Evolutionary conservation across 73 alveolate species (phyloP).

Genomic region (Paraurostyla sp.): DNA sequence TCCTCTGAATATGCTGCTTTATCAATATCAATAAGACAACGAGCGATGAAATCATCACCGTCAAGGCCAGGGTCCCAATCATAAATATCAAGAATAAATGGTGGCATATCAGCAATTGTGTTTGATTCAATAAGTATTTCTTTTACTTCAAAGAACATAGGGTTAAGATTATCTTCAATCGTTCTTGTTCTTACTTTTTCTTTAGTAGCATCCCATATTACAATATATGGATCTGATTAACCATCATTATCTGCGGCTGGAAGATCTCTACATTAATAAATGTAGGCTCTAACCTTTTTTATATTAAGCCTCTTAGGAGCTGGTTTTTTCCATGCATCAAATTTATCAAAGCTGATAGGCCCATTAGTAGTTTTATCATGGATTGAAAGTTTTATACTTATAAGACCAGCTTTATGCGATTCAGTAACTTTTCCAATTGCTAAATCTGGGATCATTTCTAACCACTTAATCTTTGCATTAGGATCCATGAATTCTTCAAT

Average conservation of each 20-base stretch:
- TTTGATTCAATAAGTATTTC: conserved; percentile 53
- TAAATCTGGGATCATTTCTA: conserved; percentile 50
- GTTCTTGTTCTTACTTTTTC: conserved; percentile 18
- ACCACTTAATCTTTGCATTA: conserved; percentile 59
- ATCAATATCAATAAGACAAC: conserved; percentile 34
- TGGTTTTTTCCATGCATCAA: conserved; percentile 45
- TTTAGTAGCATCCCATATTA: conserved; percentile 68
- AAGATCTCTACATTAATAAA: conserved; percentile 73
- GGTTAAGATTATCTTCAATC: conserved; percentile 76
- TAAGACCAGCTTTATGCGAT: conserved; percentile 73
- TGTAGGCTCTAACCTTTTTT: conserved; percentile 42
- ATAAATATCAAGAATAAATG: conserved; percentile 68
- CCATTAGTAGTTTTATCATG: conserved; percentile 56
- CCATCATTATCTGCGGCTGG: conserved; percentile 82
- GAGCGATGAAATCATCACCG: conserved; percentile 69
- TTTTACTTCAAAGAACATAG: conserved; percentile 79
- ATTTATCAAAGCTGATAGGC: conserved; percentile 50
- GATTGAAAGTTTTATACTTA: conserved; percentile 60
- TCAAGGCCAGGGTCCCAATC: conserved; percentile 73
- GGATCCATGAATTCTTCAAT: conserved; percentile 61
- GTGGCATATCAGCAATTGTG: conserved; percentile 72
- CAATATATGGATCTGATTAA: conserved; percentile 76
- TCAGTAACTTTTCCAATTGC: conserved; percentile 71
- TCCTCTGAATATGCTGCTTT: conserved; percentile 47
- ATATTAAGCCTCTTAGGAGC: conserved; percentile 44